Evolutionary conservation across 495 filamentous ascomycete species (phyloP), one percentile per base, ranked within the genome.

Genomic region (Trichoderma reesei): DNA sequence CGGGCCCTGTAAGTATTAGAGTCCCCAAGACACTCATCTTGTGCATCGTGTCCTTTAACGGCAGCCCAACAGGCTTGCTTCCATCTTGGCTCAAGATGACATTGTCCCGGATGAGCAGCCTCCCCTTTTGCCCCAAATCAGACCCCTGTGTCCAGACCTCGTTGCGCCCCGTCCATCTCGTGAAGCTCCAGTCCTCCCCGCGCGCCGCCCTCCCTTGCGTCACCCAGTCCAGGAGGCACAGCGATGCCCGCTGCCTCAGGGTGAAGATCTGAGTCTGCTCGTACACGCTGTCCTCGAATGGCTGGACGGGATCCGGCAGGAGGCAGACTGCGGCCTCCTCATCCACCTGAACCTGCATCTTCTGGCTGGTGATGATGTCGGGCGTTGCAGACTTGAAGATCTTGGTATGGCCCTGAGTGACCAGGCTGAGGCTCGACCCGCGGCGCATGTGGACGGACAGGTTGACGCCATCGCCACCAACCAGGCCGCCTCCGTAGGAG

Each of bases 351-450:
- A 89, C 86, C 39, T 77, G 77, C 63, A 95, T 75, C 3, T 75
- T 75, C 73, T 98, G 94, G 20, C 84, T 76, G 39, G 89, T 92
- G 65, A 88, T 70, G 8, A 83, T 72, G 26, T 80, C 75, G 51
- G 73, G 76, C 60, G 76, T 72, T 10, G 83, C 76, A 4, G 90
- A 87, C 68, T 90, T 91, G 83, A 95, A 98, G 72, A 98, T 86
- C 76, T 97, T 98, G 56, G 94, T 98, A 78, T 89, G 90, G 42
- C 94, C 94, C 78, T 98, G 94, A 0, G 94, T 98, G 44, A 92
- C 90, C 20, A 97, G 83, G 48, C 88, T 87, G 42, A 98, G 82
- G 65, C 86, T 86, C 0, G 90, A 87, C 5, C 72, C 70, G 0
- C 80, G 68, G 20, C 85, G 84, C 31, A 96, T 77, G 3, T 82